Base-by-base conservation (phyloP, 2,329 filamentous ascomycete species). In the Sporothrix luriei region DNA sequence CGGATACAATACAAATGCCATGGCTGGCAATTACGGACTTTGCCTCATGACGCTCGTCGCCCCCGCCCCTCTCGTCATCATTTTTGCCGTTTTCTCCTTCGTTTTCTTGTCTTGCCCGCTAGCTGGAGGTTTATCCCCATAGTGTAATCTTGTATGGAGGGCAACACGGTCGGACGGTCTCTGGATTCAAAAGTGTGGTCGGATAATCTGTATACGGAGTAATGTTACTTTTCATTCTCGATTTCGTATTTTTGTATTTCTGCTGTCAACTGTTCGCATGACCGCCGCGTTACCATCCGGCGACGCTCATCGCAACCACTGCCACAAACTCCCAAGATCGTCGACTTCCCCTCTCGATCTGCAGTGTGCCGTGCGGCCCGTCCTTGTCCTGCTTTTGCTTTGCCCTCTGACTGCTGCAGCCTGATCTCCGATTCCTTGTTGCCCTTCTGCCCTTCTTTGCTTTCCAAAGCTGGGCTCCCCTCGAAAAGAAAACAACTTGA, bases 281-380 rank as follows among this genome's bases (percentile, higher is more conserved):
- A 43, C 29, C 16, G 16, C 54, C n/a, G 10, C 40, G 46, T 49
- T 19, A 9, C 49, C 14, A n/a, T 24, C 16, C 24, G 61, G 43
- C 33, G 61, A 64, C 38, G 26, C 43, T 64, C 61, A 49, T 43
- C 61, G 43, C 61, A 49, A 43, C 43, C 43, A 57, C 29, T 62
- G 57, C 57, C 57, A 48, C 14, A 21, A n/a, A 16, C 38, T 61
- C 40, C 61, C 40, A 33, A 64, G 61, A 64, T 64, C 61, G 26
- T 43, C 43, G 24, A 21, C 43, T 21, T 43, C 26, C 43, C 61
- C 49, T 29, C 49, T 64, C 55, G 66, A 72, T 70, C 71, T 70
- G 66, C 69, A 57, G 66, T 71, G 61, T 70, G 65, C 68, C 67
- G 70, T 70, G 70, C 70, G 64, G 68, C 46, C 64, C 64, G 70